Conservation (phyloP, 306 rosid genomes). For the Spatholobus suberectus region DNA sequence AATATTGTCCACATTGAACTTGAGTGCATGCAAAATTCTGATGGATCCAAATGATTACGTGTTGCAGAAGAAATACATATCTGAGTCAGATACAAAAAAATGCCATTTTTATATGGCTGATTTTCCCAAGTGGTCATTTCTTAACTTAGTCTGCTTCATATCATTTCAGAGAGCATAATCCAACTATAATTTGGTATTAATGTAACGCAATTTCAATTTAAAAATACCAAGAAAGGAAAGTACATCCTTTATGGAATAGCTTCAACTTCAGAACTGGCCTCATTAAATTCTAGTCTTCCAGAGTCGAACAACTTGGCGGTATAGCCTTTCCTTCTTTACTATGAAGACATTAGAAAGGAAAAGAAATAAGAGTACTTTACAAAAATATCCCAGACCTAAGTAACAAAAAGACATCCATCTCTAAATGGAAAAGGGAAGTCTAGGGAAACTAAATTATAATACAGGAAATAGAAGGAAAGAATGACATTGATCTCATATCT, state of each 20-base stretch:
- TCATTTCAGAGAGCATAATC: constrained; percentile 25
- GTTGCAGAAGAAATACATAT: constrained; percentile 22
- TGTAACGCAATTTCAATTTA: constrained; percentile 8
- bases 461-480: constrained; percentile 21
- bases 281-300: too few relatives aligned
- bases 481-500: constrained; percentile 26
- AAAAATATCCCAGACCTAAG: not conserved
- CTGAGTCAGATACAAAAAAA: constrained; percentile 35
- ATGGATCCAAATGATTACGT: constrained; percentile 32
- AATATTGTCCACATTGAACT: constrained; percentile 16
- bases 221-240: constrained; percentile 9
- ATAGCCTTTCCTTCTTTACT: too few relatives aligned
- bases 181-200: not conserved
- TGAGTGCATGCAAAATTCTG: constrained; percentile 32
- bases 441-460: constrained; percentile 10
- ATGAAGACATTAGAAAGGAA: too few relatives aligned
- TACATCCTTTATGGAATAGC: too few relatives aligned
- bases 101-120: not conserved
- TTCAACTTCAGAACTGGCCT: too few relatives aligned
- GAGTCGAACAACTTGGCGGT: too few relatives aligned
- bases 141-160: not conserved
- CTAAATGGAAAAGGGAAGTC: constrained; percentile 1
- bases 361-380: too few relatives aligned
- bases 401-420: not conserved
- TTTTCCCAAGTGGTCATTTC: constrained; percentile 2